Evolutionary conservation across 2,329 filamentous ascomycete species (phyloP).

Genomic region (Graphiopsis chlorocephala): DNA sequence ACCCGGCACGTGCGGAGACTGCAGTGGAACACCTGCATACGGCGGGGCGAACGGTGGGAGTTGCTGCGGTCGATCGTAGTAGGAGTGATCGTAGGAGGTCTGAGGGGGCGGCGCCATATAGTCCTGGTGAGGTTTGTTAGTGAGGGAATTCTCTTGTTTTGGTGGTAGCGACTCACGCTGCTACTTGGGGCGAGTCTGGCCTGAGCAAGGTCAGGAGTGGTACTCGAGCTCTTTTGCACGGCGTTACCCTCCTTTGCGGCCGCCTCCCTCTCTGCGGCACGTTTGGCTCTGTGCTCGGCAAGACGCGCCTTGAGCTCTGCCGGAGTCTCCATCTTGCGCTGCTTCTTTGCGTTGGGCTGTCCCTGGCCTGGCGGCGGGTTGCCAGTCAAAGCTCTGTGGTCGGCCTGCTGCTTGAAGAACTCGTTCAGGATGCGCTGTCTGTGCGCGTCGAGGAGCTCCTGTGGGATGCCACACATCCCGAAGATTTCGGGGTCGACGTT

Average conservation of each 20-base stretch:
- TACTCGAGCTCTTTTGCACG: not conserved
- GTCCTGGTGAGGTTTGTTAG: not conserved
- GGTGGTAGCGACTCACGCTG: not conserved
- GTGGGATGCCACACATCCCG: conserved; percentile 94
- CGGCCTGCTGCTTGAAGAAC: conserved; percentile 81
- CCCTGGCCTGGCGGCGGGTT: conserved; percentile 64
- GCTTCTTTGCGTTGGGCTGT: conserved; percentile 52
- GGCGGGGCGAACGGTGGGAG: not conserved
- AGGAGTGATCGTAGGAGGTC: not conserved
- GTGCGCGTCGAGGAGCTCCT: conserved; percentile 78
- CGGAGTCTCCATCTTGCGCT: conserved; percentile 68
- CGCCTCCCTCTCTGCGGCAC: conserved; percentile 58
- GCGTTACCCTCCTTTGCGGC: conserved; percentile 27
- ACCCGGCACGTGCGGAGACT: not conserved
- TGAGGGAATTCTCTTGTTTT: not conserved
- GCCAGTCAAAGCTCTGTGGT: conserved; percentile 76
- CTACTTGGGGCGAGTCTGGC: not conserved
- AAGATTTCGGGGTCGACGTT: conserved; percentile 93
- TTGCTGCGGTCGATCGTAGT: not conserved
- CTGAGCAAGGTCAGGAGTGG: not conserved
- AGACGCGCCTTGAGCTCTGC: conserved; percentile 78
- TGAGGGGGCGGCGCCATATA: not conserved
- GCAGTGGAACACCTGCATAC: not conserved
- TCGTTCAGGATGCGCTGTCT: conserved; percentile 81
- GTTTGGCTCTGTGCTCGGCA: conserved; percentile 70